Conservation (phyloP, 495 filamentous ascomycete genomes). For the Letharia columbiana region DNA sequence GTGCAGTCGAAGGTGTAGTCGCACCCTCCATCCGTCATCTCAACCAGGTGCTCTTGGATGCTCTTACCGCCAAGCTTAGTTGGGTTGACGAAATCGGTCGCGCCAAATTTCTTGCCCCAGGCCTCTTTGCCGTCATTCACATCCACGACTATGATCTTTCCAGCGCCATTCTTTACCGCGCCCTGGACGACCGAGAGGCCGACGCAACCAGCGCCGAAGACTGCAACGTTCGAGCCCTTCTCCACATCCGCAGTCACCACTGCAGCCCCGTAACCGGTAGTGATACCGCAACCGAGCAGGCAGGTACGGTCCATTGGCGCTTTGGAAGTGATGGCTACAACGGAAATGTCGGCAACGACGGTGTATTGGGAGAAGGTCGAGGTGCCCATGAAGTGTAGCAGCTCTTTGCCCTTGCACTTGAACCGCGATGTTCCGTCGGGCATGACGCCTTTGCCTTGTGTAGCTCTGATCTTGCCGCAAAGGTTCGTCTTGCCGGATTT, state of each 20-base stretch:
- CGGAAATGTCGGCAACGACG: constrained; percentile 96
- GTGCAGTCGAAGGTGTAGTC: constrained; percentile 99
- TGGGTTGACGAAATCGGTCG: constrained; percentile 95
- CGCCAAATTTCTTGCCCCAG: constrained; percentile 90
- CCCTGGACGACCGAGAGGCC: constrained; percentile 93
- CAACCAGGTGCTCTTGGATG: constrained; percentile 82
- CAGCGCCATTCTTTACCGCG: constrained; percentile 76
- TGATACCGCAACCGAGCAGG: constrained; percentile 94
- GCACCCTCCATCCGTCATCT: constrained; percentile 98
- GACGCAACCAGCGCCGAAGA: constrained; percentile 95
- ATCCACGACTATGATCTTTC: constrained; percentile 91
- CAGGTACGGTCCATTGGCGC: constrained; percentile 96
- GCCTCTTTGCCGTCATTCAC: constrained; percentile 87
- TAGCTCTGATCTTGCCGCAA: constrained; percentile 97
- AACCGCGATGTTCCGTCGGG: constrained; percentile 95
- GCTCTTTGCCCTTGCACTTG: constrained; percentile 82
- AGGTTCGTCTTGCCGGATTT: constrained; percentile 98
- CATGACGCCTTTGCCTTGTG: constrained; percentile 94
- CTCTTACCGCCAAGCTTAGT: constrained; percentile 64
- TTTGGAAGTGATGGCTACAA: constrained; percentile 81
- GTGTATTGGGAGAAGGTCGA: constrained; percentile 99
- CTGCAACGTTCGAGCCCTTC: constrained; percentile 78
- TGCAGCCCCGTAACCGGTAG: constrained; percentile 94
- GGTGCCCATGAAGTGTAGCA: constrained; percentile 98
- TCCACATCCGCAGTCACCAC: constrained; percentile 86